Base-by-base conservation (phyloP, 2,329 filamentous ascomycete genomes). In the Verticillium alfalfae region DNA sequence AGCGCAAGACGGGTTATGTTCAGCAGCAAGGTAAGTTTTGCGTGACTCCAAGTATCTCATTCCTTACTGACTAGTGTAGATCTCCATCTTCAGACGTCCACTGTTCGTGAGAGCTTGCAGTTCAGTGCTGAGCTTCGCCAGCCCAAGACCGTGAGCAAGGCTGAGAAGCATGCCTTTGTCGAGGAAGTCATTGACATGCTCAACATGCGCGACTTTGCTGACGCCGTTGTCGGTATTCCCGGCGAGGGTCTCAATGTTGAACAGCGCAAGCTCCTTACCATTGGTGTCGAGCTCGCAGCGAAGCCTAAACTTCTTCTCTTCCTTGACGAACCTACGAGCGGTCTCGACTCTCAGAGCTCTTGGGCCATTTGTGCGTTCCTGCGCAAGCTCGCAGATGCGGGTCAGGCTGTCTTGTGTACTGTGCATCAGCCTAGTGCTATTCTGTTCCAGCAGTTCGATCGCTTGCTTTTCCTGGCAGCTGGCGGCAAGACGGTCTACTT, bases 401-500 rank as follows among this genome's bases (percentile, higher is more conserved):
- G 81, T 0, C 83, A 85, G 66, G 81, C 82, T 7, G 74, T 85
- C 1, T 73, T 85, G 0, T 83, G 81, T 60, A 85, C 83, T 0
- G 81, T 85, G 15, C 83, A 85, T 67, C 83, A 85, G 65, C 83
- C 83, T 0, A 79, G 76, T 6, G 81, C 81, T 0, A 77, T 82
- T 52, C 71, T 85, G 4, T 85, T 85, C 68, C 76, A 81, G 62
- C 73, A 78, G 54, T 84, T 89, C 60, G 87, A 89, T 64, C 81
- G 82, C 1, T 75, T 89, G 2, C 75, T 89, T 0, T 87, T 90
- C 72, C 79, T 90, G 3, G 85, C 86, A 9, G 81, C 78, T 61
- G 88, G 88, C 41, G 88, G 88, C 1, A 85, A 81, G 69, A 89
- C 86, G 0, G 86, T 90, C 1, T 91, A 91, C 68, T 90, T 90